Percentiles rank a stretch among this genome's conserved stretches.
These are phyloP conservation scores for Trametes sanguinea DNA, from an alignment of 768 basidiomycete genomes.

Conservation along the genomic window DNA sequence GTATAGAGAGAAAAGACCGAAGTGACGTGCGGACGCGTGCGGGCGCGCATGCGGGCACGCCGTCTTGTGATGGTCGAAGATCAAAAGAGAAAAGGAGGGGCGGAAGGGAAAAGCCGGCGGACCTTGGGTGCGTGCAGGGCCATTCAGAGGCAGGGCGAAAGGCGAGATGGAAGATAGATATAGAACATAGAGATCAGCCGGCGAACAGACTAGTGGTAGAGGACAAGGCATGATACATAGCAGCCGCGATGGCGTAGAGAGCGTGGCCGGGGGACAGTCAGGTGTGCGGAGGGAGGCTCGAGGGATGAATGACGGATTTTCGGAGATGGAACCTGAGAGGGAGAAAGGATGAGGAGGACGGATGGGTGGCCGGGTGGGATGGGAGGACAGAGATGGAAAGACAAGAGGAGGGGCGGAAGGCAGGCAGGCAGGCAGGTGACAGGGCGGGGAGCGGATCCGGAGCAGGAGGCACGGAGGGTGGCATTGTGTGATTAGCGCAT, in stretches of 20 bases:
- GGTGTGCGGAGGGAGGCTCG: constrained; percentile 3
- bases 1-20: not conserved
- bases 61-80: not conserved
- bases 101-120: too few relatives aligned
- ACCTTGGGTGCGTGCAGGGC: too few relatives aligned
- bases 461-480: not conserved
- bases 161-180: not conserved
- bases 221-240: not conserved
- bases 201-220: not conserved
- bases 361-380: not conserved
- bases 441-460: not conserved
- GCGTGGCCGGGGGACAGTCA: not conserved
- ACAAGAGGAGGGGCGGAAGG: not conserved
- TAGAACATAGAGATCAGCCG: not conserved
- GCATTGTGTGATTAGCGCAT: not conserved
- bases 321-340: constrained; percentile 3
- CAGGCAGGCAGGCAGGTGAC: not conserved
- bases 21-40: too few relatives aligned
- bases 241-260: not conserved
- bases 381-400: not conserved
- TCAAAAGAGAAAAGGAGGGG: not conserved
- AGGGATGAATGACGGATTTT: constrained; percentile 1
- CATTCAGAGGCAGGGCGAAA: not conserved
- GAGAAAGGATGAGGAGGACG: not conserved
- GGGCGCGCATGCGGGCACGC: not conserved